phyloP scores from a whole-genome alignment of 306 rosid species.

The apple (Malus domestica) region ASM211411v1 NC_041793.1:24773501-24774000 shows the following conservation, averaged over 20 bases:
- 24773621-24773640: slow-evolving; percentile 99
- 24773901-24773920: slow-evolving; percentile 98
- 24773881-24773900: slow-evolving; percentile 99
- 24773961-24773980: slow-evolving; percentile 1
- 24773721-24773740: slow-evolving; percentile 4
- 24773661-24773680: slow-evolving; percentile 53
- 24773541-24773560: slow-evolving; percentile 99
- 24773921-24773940: slow-evolving; percentile 29
- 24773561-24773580: slow-evolving; percentile 99
- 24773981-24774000: slow-evolving; percentile 16
- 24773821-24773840: slow-evolving; percentile 99
- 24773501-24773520: slow-evolving; percentile 16
- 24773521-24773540: slow-evolving; percentile 98
- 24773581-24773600: slow-evolving; percentile 97
- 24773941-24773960: slow-evolving; percentile 11
- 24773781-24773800: slow-evolving; percentile 98
- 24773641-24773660: slow-evolving; percentile 99
- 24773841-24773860: slow-evolving; percentile 97
- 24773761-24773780: slow-evolving; percentile 93
- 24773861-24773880: slow-evolving; percentile 98
- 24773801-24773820: slow-evolving; percentile 99
- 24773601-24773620: slow-evolving; percentile 99
- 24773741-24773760: slow-evolving; percentile 8
- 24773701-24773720: slow-evolving; percentile 2
- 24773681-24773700: not conserved